A percentile compares a stretch with the other conserved stretches of the same genome.
Conservation (phyloP, 495 filamentous ascomycete species). For the Choiromyces venosus region DNA sequence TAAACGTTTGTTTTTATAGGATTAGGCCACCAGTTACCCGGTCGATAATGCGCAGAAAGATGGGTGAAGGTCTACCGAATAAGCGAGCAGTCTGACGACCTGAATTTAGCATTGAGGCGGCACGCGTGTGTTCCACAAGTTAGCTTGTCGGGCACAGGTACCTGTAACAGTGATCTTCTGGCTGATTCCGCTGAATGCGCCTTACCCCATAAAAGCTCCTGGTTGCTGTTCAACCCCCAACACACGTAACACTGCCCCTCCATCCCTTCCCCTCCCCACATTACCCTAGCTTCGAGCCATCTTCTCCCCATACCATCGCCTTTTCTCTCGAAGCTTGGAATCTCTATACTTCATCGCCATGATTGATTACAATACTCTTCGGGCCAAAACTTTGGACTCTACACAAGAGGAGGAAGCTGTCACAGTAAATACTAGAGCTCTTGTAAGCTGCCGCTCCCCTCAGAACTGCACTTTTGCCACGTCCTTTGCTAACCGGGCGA, state of each 20-base stretch:
- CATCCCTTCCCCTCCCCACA: neutral
- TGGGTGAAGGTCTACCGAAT: neutral
- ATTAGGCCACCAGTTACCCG: neutral
- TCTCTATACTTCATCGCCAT: slow-evolving; percentile 12
- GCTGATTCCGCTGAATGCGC: neutral
- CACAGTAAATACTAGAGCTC: slow-evolving; percentile 89
- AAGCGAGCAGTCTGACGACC: neutral
- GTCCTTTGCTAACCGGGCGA: slow-evolving; percentile 8
- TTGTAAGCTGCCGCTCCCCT: slow-evolving; percentile 44
- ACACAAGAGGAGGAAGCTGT: slow-evolving; percentile 94
- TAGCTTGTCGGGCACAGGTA: neutral
- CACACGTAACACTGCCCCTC: neutral
- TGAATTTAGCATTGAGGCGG: neutral
- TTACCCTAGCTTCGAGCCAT: neutral
- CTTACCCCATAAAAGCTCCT: neutral
- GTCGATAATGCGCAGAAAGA: neutral
- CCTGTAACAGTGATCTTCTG: neutral
- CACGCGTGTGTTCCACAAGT: neutral
- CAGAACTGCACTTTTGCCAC: neutral
- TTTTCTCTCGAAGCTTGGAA: neutral
- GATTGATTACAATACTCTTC: slow-evolving; percentile 49
- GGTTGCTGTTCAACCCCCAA: neutral
- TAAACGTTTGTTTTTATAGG: neutral
- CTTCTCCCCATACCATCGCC: neutral
- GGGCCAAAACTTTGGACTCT: slow-evolving; percentile 76